Base-by-base conservation (phyloP, 805 yeast species). In the Priceomyces carsonii region DNA sequence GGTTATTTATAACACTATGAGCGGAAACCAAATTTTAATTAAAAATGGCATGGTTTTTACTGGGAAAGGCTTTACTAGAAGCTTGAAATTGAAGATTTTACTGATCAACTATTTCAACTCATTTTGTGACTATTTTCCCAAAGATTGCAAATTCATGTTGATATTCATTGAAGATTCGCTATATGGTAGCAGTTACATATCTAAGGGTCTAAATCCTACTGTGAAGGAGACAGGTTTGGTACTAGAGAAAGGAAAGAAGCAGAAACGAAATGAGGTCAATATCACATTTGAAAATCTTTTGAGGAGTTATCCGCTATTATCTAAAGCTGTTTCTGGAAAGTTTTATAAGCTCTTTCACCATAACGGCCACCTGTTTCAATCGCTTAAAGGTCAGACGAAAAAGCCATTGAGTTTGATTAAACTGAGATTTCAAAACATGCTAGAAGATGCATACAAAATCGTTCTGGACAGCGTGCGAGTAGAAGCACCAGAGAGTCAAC, bases 51-150 rank as follows among this genome's bases (percentile, higher is more conserved):
- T 56, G 30, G 48, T 85, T 0, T 64, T 71, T 42, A 73, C 85
- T 0, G 77, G 79, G 0, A 75, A 71, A 41, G 88, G 87, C 0
- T 83, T 77, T 59, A 71, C 63, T 42, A 53, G 53, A 30, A 65
- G 74, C 27, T 55, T 72, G 27, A 59, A 65, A 27, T 55, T 75
- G 13, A 63, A 57, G 35, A 73, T 85, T 6, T 19, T 64, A 2
- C 53, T 63, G 4, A 67, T 74, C 22, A 72, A 66, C 22, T 66
- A 80, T 24, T 69, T 82, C 45, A 57, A 62, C 8, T 73, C 77
- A 12, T 82, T 80, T 49, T 73, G 79, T 36, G 76, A 74, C 29
- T 82, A 80, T 55, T 68, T 82, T 29, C 77, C 80, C 6, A 69
- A 70, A 32, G 82, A 81, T 0, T 61, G 75, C 29, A 59, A 63